Evolutionary conservation across 495 filamentous ascomycete species (phyloP), one percentile per base, ranked within the genome.

Genomic region (Penicillium argentinense): DNA sequence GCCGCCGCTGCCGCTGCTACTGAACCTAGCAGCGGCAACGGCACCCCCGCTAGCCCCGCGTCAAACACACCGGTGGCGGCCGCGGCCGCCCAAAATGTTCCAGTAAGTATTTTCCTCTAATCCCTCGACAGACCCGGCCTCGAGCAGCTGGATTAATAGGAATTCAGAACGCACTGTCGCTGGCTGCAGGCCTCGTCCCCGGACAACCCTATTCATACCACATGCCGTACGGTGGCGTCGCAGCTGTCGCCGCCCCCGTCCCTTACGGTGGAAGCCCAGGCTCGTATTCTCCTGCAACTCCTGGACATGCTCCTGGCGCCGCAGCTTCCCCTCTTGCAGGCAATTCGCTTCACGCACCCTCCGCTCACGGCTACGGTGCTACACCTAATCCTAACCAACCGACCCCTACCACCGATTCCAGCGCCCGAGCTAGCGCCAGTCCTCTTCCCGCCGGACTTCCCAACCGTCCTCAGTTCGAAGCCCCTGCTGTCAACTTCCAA

Each of bases 391-490:
- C 65, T 26, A 64, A 62, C 22, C 69, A 67, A 54, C 58, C 52
- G 42, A 62, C 60, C 26, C 64, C 68, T 34, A 64, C 69, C 3
- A 59, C 69, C 21, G 64, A 69, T 14, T 68, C 60, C 18, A 67
- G 69, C 30, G 69, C 70, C 5, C 66, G 71, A 28, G 69, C 75
- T 13, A 67, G 76, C 21, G 69, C 66, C 7, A 80, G 72, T 47
- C 53, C 82, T 1, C 49, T 74, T 22, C 76, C 79, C 0, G 71
- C 80, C 3, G 80, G 80, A 41, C 71, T 88, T 14, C 84, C 85
- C 1, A 82, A 86, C 54, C 72, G 84, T 39, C 85, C 85, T 9
- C 59, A 74, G 0, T 79, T 85, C 50, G 76, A 72, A 43, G 77
- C 77, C 1, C 79, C 80, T 4, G 66, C 68, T 32, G 71, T 82